phyloP scores from a whole-genome alignment of 1,284 basidiomycete species.

The Austroboletus novae-zelandiae region DNA sequence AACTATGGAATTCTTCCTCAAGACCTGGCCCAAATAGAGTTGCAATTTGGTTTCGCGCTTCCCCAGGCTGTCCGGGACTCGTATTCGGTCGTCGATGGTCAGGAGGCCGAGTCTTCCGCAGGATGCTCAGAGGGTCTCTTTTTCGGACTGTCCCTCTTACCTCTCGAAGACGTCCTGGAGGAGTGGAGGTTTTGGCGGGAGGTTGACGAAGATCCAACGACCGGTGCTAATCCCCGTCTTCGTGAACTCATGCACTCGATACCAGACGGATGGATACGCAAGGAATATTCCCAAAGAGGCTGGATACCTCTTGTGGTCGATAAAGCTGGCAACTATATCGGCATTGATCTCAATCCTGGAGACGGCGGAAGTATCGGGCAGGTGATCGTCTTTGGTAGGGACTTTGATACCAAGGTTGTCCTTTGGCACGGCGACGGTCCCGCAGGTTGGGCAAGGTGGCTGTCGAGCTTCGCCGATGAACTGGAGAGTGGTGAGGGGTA shows the following conservation, averaged over 20 bases:
- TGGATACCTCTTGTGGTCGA: conserved; percentile 97
- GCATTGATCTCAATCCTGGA: conserved; percentile 90
- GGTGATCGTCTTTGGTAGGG: conserved; percentile 96
- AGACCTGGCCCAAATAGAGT: conserved; percentile 75
- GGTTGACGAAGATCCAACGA: conserved; percentile 81
- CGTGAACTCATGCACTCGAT: conserved; percentile 84
- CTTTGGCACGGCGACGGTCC: conserved; percentile 88
- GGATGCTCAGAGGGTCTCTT: conserved; percentile 87
- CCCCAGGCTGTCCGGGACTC: conserved; percentile 82
- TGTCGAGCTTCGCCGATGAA: conserved; percentile 91
- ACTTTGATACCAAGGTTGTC: conserved; percentile 98
- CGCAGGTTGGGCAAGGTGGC: conserved; percentile 93
- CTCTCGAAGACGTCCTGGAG: conserved; percentile 85
- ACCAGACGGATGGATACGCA: conserved; percentile 88
- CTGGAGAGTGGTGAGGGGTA: conserved; percentile 87
- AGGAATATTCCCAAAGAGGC: conserved; percentile 88
- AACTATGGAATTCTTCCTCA: conserved; percentile 80
- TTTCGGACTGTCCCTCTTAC: conserved; percentile 81
- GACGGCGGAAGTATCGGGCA: conserved; percentile 80
- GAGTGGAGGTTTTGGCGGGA: conserved; percentile 95
- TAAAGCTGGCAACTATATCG: conserved; percentile 94
- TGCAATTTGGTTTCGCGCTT: conserved; percentile 77
- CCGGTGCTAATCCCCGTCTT: conserved; percentile 72
- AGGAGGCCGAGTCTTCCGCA: conserved; percentile 83
- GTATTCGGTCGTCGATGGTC: conserved; percentile 79